A percentile compares a stretch with the other conserved stretches of the same genome.
These are phyloP conservation scores for Piloderma croceum DNA, from an alignment of 768 basidiomycete genomes.

Conservation along the genomic window DNA sequence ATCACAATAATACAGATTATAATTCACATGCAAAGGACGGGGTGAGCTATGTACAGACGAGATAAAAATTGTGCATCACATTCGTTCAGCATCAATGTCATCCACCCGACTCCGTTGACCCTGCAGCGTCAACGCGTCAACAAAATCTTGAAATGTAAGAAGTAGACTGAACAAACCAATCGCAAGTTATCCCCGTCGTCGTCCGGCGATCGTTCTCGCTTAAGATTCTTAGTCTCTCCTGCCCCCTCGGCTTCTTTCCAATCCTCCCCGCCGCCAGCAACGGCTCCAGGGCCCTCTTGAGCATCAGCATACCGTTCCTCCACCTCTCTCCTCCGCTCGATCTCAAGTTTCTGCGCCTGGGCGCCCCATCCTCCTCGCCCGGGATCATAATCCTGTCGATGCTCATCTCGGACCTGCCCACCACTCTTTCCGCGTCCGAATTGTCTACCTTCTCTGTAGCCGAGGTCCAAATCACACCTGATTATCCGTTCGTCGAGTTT, in stretches of 20 bases:
- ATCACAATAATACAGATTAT: no score
- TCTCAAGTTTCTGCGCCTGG: conserved; percentile 68
- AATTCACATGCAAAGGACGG: no score
- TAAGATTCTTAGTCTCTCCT: conserved; percentile 39
- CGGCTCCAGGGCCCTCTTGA: conserved; percentile 72
- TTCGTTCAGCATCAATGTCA: conserved; percentile 62
- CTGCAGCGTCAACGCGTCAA: conserved; percentile 27
- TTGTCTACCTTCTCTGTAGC: conserved; percentile 94
- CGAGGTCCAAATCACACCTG: conserved; percentile 94
- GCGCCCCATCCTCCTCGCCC: conserved; percentile 96
- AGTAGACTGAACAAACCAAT: conserved; percentile 38
- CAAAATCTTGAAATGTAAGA: conserved; percentile 2
- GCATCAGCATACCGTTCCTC: conserved; percentile 85
- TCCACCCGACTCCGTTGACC: conserved; percentile 58
- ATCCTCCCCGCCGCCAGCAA: conserved; percentile 79
- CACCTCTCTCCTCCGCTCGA: conserved; percentile 72
- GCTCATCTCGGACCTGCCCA: conserved; percentile 95
- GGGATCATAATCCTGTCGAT: conserved; percentile 93
- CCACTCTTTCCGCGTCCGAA: conserved; percentile 97
- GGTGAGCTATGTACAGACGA: no score
- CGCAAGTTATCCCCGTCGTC: conserved; percentile 62
- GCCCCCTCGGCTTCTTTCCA: conserved; percentile 66
- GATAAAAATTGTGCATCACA: conserved; percentile 41
- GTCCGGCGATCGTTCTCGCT: conserved; percentile 72
- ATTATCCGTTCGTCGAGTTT: conserved; percentile 99